Base-by-base conservation (phyloP, 345 rosid species). In the Dovyalis caffra region DNA sequence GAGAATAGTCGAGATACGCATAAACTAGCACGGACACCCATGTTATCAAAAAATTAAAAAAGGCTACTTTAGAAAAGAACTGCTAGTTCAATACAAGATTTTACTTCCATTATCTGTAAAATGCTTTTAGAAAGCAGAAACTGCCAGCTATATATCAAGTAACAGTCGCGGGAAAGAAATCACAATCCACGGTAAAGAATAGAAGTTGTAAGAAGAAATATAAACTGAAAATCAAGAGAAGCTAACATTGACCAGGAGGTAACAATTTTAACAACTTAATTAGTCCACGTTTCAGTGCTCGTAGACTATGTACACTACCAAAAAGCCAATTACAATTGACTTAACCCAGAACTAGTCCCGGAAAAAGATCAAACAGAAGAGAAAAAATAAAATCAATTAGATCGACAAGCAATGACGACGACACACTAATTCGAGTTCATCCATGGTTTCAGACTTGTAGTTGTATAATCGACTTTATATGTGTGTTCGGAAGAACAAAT, bases 311-410 rank as follows among this genome's bases (percentile, higher is more conserved):
- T 56, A 28, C 64, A 79, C 49, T 49, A 69, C 60, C 65, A 33
- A 49, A 75, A 76, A 86, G 90, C 89, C 90, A 88, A 86, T 77
- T 81, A 78, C 80, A 85, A 74, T 73, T 88, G 93, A 88, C 93
- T 79, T 73, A 33, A n/a, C 25, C 78, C 67, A 68, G 58, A 45
- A 33, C 73, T 79, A 71, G 66, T 37, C 63, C 66, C 74, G 28
- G 11, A 40, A 66, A 47, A 61, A 57, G 40, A 12, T 33, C 23
- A 64, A 20, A 66, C 43, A 63, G n/a, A 57, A 20, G 25, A 20
- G 28, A 53, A 11, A 2, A 8, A 0, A 9, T 6, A 16, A 43
- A 47, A 37, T 6, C 56, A 29, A 35, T 25, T 6, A 64, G 14
- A 56, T 56, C 58, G 21, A 53, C 58, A 40, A 11, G 35, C 15